Evolutionary conservation across 345 rosid species (phyloP).

Genomic region (Reutealis trisperma): DNA sequence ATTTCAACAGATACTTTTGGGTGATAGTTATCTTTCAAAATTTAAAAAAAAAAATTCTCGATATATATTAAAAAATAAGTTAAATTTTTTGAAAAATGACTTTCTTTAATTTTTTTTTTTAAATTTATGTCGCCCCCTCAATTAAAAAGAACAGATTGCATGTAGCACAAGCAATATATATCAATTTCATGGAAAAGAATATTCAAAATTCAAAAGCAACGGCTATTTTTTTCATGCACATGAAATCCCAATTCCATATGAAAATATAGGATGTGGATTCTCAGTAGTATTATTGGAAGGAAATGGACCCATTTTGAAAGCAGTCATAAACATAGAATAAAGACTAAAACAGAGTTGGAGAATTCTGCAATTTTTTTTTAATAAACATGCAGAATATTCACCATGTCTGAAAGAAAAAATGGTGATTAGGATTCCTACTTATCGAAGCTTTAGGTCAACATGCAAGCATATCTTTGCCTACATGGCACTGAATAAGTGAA

Average conservation of each 20-base stretch:
- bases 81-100: no score
- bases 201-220: slow-evolving; percentile 12
- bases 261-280: slow-evolving; percentile 18
- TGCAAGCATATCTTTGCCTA: slow-evolving; percentile 10
- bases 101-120: no score
- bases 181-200: not conserved
- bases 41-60: no score
- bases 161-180: no score
- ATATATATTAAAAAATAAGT: no score
- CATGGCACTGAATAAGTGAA: not conserved
- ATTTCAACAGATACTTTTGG: no score
- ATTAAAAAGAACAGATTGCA: no score
- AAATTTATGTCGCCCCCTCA: no score
- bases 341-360: not conserved
- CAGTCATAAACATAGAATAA: slow-evolving; percentile 7
- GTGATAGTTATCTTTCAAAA: no score
- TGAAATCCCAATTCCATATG: not conserved
- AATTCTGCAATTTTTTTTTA: not conserved
- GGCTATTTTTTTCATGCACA: slow-evolving; percentile 7
- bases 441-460: slow-evolving; percentile 14
- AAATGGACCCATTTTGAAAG: slow-evolving; percentile 9
- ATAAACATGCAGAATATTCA: slow-evolving; percentile 6
- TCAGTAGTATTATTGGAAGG: slow-evolving; percentile 18
- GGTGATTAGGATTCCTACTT: slow-evolving; percentile 16
- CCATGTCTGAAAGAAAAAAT: slow-evolving; percentile 2